Evolutionary conservation across 1,139 yeast genomes (phyloP).

Genomic region (Lodderomyces metapsilosis): DNA sequence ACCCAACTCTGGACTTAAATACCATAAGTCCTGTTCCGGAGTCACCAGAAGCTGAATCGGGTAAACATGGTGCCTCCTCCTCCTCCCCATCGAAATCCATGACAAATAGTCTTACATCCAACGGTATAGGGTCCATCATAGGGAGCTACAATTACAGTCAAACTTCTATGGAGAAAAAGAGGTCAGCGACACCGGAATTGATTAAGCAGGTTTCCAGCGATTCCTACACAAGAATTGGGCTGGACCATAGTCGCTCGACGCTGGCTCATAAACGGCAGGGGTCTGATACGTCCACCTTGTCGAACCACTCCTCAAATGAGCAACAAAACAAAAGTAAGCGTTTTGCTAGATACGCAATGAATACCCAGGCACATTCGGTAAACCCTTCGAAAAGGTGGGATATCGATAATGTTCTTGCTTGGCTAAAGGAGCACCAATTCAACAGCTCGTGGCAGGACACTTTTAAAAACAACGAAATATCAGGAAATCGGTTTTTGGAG

Average conservation of each 20-base stretch:
- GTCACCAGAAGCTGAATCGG: constrained; percentile 13
- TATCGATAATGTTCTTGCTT: constrained; percentile 56
- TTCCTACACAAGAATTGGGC: neutral
- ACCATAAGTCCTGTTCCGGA: constrained; percentile 16
- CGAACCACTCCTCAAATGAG: constrained; percentile 26
- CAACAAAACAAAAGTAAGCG: constrained; percentile 38
- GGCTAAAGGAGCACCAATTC: constrained; percentile 70
- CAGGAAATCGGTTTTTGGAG: constrained; percentile 64
- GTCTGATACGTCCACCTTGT: constrained; percentile 37
- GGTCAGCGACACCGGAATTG: constrained; percentile 1
- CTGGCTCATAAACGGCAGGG: constrained; percentile 33
- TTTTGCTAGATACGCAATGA: constrained; percentile 47
- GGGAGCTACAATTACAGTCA: constrained; percentile 31
- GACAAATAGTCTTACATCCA: constrained; percentile 14
- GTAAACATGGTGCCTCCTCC: neutral
- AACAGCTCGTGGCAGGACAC: constrained; percentile 70
- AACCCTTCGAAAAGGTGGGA: constrained; percentile 54
- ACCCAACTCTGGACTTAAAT: neutral
- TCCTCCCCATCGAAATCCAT: constrained; percentile 14
- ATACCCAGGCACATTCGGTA: constrained; percentile 28
- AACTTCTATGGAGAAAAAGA: constrained; percentile 18
- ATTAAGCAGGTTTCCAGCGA: constrained; percentile 2
- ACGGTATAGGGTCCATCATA: constrained; percentile 28
- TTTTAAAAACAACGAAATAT: constrained; percentile 57
- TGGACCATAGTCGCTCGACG: neutral